phyloP scores from a whole-genome alignment of 257 asterid genomes.

The Coffea canephora region DNA sequence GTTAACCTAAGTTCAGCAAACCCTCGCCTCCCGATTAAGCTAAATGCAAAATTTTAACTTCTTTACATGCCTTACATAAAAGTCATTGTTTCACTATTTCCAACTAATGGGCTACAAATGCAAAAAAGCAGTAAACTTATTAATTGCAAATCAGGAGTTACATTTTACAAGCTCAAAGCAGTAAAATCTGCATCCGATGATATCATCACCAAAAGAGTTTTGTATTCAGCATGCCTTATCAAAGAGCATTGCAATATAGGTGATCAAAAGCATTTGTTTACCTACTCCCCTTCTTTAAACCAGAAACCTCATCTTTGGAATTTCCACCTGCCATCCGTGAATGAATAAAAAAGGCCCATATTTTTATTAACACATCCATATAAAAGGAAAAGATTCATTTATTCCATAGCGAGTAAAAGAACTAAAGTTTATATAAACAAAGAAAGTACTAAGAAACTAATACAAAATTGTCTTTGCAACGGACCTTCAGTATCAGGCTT shows the following conservation, averaged over 20 bases:
- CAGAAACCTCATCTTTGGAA: constrained; percentile 99
- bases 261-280: constrained; percentile 89
- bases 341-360: constrained; percentile 94
- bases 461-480: constrained; percentile 29
- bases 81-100: neutral
- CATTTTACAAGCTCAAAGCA: constrained; percentile 32
- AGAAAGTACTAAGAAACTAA: constrained; percentile 1
- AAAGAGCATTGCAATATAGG: constrained; percentile 55
- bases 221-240: constrained; percentile 42
- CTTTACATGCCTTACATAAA: neutral
- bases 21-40: neutral
- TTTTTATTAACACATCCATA: constrained; percentile 81
- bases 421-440: neutral
- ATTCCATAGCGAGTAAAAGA: constrained; percentile 43
- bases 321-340: constrained; percentile 99
- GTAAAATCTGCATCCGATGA: constrained; percentile 33
- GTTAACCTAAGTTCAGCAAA: neutral
- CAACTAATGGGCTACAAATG: neutral
- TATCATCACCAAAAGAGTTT: constrained; percentile 32
- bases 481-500: constrained; percentile 68
- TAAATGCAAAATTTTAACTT: neutral
- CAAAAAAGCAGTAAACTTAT: neutral
- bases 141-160: constrained; percentile 16
- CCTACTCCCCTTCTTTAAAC: constrained; percentile 99
- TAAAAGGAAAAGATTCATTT: constrained; percentile 55